Conservation (phyloP, 192 early-diverging fungal species). For the Podila epigama region DNA sequence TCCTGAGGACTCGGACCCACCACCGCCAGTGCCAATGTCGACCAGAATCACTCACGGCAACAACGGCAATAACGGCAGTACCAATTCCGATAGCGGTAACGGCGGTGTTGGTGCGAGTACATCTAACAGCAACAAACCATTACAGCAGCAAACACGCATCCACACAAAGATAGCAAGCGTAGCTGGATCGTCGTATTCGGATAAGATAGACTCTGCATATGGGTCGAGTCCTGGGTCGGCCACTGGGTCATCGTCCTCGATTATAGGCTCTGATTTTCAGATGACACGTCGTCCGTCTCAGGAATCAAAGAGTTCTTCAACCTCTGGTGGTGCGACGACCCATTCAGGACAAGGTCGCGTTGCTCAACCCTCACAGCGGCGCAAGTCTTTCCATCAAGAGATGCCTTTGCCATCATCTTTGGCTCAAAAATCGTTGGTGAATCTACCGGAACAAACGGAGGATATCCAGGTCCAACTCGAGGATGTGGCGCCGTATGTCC, state of each 20-base stretch:
- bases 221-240: neutral
- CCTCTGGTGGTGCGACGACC: too few relatives aligned
- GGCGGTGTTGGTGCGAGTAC: too few relatives aligned
- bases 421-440: too few relatives aligned
- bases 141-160: too few relatives aligned
- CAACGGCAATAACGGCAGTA: neutral
- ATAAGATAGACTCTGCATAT: constrained; percentile 6
- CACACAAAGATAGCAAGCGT: too few relatives aligned
- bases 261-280: constrained; percentile 2
- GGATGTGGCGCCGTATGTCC: constrained; percentile 35
- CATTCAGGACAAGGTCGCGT: too few relatives aligned
- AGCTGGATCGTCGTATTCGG: too few relatives aligned
- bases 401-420: too few relatives aligned
- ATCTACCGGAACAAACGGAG: constrained; percentile 9
- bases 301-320: constrained; percentile 24
- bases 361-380: too few relatives aligned
- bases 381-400: too few relatives aligned
- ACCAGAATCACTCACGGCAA: neutral
- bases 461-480: constrained; percentile 1
- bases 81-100: neutral
- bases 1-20: neutral
- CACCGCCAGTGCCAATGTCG: neutral
- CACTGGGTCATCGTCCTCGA: constrained; percentile 1
- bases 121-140: too few relatives aligned
- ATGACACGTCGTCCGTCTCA: neutral